phyloP scores from a whole-genome alignment of 2,329 filamentous ascomycete genomes.

The Fusarium graminum region DNA sequence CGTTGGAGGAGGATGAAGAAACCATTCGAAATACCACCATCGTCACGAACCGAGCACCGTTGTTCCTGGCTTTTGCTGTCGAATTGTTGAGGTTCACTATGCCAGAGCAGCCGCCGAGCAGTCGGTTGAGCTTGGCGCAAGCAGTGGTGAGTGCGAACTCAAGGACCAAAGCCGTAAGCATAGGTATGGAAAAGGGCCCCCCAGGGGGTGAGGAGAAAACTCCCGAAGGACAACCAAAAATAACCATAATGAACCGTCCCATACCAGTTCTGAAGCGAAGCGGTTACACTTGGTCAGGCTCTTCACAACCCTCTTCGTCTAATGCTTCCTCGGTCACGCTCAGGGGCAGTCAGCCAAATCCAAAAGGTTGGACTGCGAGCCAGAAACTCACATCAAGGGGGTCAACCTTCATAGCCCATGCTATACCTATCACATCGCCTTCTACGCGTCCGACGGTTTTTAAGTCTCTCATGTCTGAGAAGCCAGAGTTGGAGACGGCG shows the following conservation, averaged over 20 bases:
- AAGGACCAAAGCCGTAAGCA: slow-evolving; percentile 77
- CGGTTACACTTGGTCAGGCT: slow-evolving; percentile 69
- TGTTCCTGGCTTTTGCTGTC: slow-evolving; percentile 84
- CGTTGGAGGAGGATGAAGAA: slow-evolving; percentile 69
- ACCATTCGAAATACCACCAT: slow-evolving; percentile 70
- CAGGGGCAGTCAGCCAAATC: slow-evolving; percentile 32
- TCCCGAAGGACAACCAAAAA: slow-evolving; percentile 79
- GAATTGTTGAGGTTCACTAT: slow-evolving; percentile 82
- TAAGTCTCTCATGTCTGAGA: slow-evolving; percentile 61
- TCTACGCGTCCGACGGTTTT: slow-evolving; percentile 61
- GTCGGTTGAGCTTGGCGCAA: slow-evolving; percentile 83
- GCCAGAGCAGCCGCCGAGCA: slow-evolving; percentile 88
- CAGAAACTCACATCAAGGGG: slow-evolving; percentile 64
- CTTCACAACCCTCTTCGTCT: slow-evolving; percentile 36
- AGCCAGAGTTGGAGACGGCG: slow-evolving; percentile 66
- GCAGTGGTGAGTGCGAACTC: slow-evolving; percentile 87
- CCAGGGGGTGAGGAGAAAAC: slow-evolving; percentile 78
- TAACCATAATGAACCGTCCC: slow-evolving; percentile 79
- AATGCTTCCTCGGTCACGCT: slow-evolving; percentile 34
- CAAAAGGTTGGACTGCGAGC: slow-evolving; percentile 64
- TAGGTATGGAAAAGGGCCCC: slow-evolving; percentile 77
- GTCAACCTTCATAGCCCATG: slow-evolving; percentile 70
- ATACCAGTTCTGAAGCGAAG: slow-evolving; percentile 81
- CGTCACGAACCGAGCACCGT: slow-evolving; percentile 82
- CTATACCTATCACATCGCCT: slow-evolving; percentile 54